A percentile compares a stretch with the other conserved stretches of the same genome.
phyloP scores from a whole-genome alignment of 192 early-diverging fungal species.

The Helicostylum pulchrum region DNA sequence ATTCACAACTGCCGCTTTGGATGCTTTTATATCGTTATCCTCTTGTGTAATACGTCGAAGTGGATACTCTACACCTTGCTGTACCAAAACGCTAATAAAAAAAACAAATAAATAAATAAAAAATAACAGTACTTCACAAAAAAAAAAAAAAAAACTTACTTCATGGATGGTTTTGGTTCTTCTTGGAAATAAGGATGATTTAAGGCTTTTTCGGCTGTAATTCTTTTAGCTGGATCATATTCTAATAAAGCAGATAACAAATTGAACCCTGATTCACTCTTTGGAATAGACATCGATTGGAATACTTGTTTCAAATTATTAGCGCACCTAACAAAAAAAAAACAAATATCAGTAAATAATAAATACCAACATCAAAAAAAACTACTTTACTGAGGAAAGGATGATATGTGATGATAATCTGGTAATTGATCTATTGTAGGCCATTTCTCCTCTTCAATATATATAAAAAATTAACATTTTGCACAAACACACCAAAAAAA shows the following conservation, averaged over 20 bases:
- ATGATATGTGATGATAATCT: slow-evolving; percentile 57
- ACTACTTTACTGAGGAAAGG: slow-evolving; percentile 54
- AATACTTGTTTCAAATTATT: slow-evolving; percentile 44
- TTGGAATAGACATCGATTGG: slow-evolving; percentile 33
- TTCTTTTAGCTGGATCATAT: slow-evolving; percentile 76
- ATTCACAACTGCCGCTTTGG: slow-evolving; percentile 14
- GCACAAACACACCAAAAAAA: slow-evolving; percentile 19
- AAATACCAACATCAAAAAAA: not conserved
- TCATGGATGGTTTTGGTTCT: slow-evolving; percentile 55
- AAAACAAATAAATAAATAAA: slow-evolving; percentile 10
- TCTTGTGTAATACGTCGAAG: slow-evolving; percentile 50
- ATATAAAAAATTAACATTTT: not conserved
- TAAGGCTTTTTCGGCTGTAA: slow-evolving; percentile 74
- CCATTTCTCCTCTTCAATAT: slow-evolving; percentile 80
- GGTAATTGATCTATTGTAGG: slow-evolving; percentile 70
- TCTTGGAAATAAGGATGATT: slow-evolving; percentile 83
- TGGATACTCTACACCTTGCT: slow-evolving; percentile 50
- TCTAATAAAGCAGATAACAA: slow-evolving; percentile 73
- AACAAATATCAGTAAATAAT: not conserved
- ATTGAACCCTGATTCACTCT: slow-evolving; percentile 51
- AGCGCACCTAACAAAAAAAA: slow-evolving; percentile 26
- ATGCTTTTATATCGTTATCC: slow-evolving; percentile 54
- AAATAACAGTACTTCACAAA: too few relatives aligned
- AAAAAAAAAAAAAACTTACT: slow-evolving; percentile 46
- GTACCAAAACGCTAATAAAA: slow-evolving; percentile 41